These are phyloP conservation scores for Penicillium sp. DNA, from an alignment of 2,329 filamentous ascomycete species.

Conservation along the genomic window DNA sequence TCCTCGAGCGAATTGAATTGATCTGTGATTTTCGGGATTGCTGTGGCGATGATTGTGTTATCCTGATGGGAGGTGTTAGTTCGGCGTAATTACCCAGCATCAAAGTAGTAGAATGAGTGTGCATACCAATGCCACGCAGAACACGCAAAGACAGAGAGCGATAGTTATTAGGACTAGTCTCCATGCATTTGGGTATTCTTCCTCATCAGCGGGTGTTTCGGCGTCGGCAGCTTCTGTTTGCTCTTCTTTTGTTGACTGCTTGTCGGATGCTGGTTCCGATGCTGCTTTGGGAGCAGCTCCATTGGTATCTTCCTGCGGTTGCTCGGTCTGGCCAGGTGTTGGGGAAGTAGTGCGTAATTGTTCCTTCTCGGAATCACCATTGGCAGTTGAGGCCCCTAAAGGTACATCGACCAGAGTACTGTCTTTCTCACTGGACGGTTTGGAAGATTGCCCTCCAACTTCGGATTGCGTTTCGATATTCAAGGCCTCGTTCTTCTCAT, in stretches of 20 bases:
- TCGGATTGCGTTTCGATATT: constrained; percentile 8
- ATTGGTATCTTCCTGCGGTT: constrained; percentile 15
- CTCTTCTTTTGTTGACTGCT: constrained; percentile 9
- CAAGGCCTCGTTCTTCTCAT: not conserved
- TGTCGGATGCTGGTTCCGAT: constrained; percentile 9
- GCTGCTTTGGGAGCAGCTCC: constrained; percentile 6
- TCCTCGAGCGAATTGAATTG: constrained; percentile 47
- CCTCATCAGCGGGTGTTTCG: constrained; percentile 20
- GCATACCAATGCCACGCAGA: constrained; percentile 39
- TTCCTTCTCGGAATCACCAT: constrained; percentile 12
- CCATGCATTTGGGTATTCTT: constrained; percentile 33
- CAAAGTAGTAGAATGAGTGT: not conserved
- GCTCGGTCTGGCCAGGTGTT: not conserved
- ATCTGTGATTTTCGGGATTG: constrained; percentile 48
- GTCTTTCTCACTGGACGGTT: constrained; percentile 24
- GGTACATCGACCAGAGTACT: constrained; percentile 21
- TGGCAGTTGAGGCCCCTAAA: not conserved
- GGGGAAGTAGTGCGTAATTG: not conserved
- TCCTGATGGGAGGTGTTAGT: constrained; percentile 25
- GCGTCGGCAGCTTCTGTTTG: constrained; percentile 5
- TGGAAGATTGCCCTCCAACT: constrained; percentile 4
- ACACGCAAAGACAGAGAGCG: constrained; percentile 38
- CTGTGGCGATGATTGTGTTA: constrained; percentile 46
- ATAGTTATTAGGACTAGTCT: constrained; percentile 36
- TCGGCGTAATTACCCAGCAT: not conserved